Evolutionary conservation across 2,329 filamentous ascomycete species (phyloP), one percentile per base, ranked within the genome.

Genomic region (Magnaporthiopsis incrustans): DNA sequence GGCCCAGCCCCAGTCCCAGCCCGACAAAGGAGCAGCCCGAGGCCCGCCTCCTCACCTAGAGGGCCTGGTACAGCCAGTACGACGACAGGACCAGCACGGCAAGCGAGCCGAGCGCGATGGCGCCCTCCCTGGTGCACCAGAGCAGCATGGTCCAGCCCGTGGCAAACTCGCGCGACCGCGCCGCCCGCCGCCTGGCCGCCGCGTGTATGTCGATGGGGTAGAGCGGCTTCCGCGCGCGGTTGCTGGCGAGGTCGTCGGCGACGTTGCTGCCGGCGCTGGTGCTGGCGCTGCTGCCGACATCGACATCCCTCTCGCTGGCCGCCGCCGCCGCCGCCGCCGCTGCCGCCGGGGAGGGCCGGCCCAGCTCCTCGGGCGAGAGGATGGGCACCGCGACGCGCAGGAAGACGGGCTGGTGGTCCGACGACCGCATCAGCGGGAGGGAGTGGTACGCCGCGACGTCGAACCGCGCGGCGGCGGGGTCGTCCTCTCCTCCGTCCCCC

Each of bases 341-440:
- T 0, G 64, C 25, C 18, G 27, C 61, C 11, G 59, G 63, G 27
- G 59, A 69, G 71, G 56, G 71, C 68, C 35, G 72, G 76, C 4
- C 66, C 53, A 85, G 73, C 58, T 77, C 74, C 12, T 73, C 71
- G 2, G 74, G 74, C 14, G 74, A 70, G 60, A 85, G 68, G 7
- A 91, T 77, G 1, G 91, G 89, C 22, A 97, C 82, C 0, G 79
- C 78, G 10, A 88, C 80, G 4, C 89, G 85, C 30, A 97, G 79
- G 60, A 86, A 90, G 3, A 98, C 95, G 8, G 92, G 84, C 35
- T 91, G 86, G 76, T 99, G 95, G 73, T 99, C 95, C 63, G 91
- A 95, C 11, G 88, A 90, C n/a, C 85, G 81, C 66, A 96, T 84
- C 2, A 96, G 78, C 1, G 93, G 91, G 33, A 98, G 79, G 22